Conservation (phyloP, 345 rosid species). For the Zanthoxylum bungeanum region DNA sequence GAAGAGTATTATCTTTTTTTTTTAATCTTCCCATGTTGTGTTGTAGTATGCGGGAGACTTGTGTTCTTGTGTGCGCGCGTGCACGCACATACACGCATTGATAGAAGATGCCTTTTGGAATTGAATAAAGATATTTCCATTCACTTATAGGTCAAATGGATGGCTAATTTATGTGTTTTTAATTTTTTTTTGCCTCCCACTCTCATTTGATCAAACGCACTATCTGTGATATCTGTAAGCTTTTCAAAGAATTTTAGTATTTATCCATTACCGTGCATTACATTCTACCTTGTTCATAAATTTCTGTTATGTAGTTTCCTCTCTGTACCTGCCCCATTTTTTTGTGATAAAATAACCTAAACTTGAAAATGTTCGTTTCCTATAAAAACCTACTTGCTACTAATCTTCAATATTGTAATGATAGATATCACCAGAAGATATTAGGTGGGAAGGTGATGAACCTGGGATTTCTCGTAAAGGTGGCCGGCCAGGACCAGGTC, state of each 20-base stretch:
- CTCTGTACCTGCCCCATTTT: not conserved
- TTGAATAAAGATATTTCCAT: constrained; percentile 1
- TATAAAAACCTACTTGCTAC: not conserved
- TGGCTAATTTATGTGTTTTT: too few species aligned
- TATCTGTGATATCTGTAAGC: too few species aligned
- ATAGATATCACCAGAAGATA: constrained; percentile 88
- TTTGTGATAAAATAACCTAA: not conserved
- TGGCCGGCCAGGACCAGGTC: constrained; percentile 76
- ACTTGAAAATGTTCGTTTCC: not conserved
- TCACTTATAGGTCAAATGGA: not conserved
- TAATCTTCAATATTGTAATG: constrained; percentile 7
- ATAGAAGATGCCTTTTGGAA: too few species aligned
- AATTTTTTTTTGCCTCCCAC: not conserved
- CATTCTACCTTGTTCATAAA: too few species aligned
- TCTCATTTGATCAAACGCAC: not conserved
- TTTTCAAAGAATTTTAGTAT: not conserved
- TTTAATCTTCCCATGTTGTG: not conserved
- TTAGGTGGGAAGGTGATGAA: constrained; percentile 85
- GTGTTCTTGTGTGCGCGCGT: not conserved
- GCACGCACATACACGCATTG: too few species aligned
- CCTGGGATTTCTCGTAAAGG: constrained; percentile 68
- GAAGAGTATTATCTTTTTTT: too few species aligned
- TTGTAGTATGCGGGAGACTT: too few species aligned
- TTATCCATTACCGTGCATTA: not conserved
- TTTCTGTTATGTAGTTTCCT: not conserved